Evolutionary conservation across 768 basidiomycete species (phyloP), one percentile per base, ranked within the genome.

Genomic region (Rossbeevera mucosa): DNA sequence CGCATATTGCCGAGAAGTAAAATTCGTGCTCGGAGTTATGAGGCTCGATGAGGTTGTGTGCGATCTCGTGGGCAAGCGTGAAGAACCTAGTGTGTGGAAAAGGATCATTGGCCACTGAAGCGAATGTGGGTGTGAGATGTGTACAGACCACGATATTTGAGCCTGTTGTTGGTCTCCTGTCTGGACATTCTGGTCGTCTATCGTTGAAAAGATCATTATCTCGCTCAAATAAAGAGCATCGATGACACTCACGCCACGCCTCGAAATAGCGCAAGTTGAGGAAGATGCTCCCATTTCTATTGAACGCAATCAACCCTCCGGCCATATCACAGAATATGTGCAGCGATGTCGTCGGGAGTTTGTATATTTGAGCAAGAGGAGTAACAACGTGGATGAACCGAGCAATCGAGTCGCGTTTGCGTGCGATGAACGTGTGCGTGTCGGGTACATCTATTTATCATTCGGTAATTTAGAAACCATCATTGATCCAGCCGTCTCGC

Each of bases 11-110:
- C 25, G 91, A 91, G 62, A 95, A 94, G 68, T 91, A 96, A 68
- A 96, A 97, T 57, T 93, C 91, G 58, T 95, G 94, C 63, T 94
- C 86, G 1, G 90, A 85, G 66, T 95, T 94, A 61, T 96, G 94
- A 0, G 82, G 80, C 38, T 83, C 77, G 14, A 94, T 86, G 2
- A 96, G 73, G 63, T 95, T 97, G 69, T 97, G 94, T 8, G 91
- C 91, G 58, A 93, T 88, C 64, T 93, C 93, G 65, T 96, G 95
- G 0, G 94, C 93, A 13, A 96, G 76, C 1, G 88, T 86, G 62
- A 94, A 91, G 69, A 87, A 99, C 89, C 88, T 61, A 13, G 25
- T 11, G 48, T 6, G 12, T 3, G 25, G 1, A 13, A 26, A 24
- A 22, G n/a, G 7, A 30, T 12, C 22, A 9, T 56, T 25, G 53